Conservation (phyloP, 2,329 filamentous ascomycete species). For the Colletotrichum sp. region DNA sequence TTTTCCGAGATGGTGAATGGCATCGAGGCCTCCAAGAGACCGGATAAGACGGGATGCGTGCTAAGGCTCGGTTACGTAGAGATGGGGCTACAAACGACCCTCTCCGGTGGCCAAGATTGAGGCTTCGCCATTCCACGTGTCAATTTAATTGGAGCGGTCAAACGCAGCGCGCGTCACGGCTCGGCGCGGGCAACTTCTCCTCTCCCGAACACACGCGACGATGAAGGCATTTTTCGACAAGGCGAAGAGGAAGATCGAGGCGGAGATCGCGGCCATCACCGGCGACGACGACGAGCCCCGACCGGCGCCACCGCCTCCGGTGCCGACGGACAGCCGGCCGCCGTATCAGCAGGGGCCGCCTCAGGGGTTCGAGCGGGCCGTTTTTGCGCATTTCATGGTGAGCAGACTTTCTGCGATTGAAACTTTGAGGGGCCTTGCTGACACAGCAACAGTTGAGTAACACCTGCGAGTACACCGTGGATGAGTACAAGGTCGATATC, state of each 20-base stretch:
- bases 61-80: constrained; percentile 17
- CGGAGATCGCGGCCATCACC: constrained; percentile 16
- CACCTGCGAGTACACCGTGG: constrained; percentile 7
- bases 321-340: neutral
- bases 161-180: constrained; percentile 5
- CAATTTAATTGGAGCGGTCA: constrained; percentile 18
- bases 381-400: constrained; percentile 20
- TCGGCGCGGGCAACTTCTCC: neutral
- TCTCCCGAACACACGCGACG: neutral
- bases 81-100: neutral
- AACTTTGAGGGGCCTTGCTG: neutral
- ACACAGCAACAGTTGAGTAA: constrained; percentile 8
- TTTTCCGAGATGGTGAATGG: neutral
- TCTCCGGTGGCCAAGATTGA: constrained; percentile 8
- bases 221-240: constrained; percentile 19
- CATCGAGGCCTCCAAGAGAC: neutral
- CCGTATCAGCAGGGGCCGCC: neutral
- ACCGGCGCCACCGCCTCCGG: neutral
- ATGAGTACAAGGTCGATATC: constrained; percentile 18
- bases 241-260: constrained; percentile 18
- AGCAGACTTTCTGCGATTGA: neutral
- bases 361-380: constrained; percentile 4
- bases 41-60: constrained; percentile 17
- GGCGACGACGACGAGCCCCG: constrained; percentile 14
- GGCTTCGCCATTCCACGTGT: constrained; percentile 20